Evolutionary conservation across 306 rosid genomes (phyloP).

Genomic region (Alnus rubra): DNA sequence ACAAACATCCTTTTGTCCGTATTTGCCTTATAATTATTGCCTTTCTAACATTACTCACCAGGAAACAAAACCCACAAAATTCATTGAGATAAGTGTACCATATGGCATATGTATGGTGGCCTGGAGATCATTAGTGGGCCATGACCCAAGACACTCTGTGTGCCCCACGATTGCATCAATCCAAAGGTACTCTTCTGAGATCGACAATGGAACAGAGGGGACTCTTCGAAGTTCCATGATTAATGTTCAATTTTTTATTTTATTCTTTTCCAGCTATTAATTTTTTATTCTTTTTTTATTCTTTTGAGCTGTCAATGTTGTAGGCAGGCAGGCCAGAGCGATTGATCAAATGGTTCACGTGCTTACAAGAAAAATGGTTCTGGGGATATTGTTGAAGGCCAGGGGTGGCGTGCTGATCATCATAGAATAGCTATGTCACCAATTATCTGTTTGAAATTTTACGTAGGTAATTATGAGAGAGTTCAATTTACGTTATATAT

Average conservation of each 20-base stretch:
- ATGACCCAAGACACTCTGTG: slow-evolving; percentile 33
- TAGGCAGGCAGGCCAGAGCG: slow-evolving; percentile 6
- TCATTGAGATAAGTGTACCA: slow-evolving; percentile 29
- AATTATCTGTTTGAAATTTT: too few relatives aligned
- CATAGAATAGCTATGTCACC: too few relatives aligned
- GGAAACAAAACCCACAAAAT: slow-evolving; percentile 25
- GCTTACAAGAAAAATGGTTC: slow-evolving; percentile 28
- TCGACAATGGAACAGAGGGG: slow-evolving; percentile 50
- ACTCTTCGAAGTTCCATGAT: slow-evolving; percentile 36
- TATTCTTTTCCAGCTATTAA: slow-evolving; percentile 19
- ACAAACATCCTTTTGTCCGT: slow-evolving; percentile 59
- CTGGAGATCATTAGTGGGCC: slow-evolving; percentile 33
- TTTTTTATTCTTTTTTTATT: slow-evolving; percentile 16
- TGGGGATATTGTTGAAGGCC: slow-evolving; percentile 10
- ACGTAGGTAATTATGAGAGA: too few relatives aligned
- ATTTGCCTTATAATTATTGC: slow-evolving; percentile 44
- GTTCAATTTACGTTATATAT: too few relatives aligned
- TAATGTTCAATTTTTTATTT: slow-evolving; percentile 21
- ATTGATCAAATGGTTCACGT: slow-evolving; percentile 45
- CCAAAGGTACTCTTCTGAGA: slow-evolving; percentile 51
- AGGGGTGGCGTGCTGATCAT: background rate
- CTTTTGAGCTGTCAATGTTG: slow-evolving; percentile 39
- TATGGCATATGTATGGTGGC: slow-evolving; percentile 19
- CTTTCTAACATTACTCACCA: slow-evolving; percentile 27
- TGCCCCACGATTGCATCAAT: slow-evolving; percentile 44